Evolutionary conservation across 2,329 filamentous ascomycete genomes (phyloP).

Genomic region (Alternaria burnsii): DNA sequence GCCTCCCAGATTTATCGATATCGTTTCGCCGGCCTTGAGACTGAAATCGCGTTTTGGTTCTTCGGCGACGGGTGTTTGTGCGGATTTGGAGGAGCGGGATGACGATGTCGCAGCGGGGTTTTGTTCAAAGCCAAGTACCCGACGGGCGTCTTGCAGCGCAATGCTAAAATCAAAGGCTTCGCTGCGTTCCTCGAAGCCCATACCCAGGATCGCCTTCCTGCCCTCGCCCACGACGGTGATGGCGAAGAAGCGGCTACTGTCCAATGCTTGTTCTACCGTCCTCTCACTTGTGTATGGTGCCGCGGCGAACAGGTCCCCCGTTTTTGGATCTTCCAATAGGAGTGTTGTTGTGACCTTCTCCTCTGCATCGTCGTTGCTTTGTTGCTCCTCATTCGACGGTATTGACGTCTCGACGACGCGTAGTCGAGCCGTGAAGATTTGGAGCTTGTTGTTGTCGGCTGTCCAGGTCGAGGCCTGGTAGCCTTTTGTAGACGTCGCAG

Average conservation of each 20-base stretch:
- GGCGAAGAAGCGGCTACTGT: conserved; percentile 86
- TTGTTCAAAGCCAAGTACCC: conserved; percentile 69
- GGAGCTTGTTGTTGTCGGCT: conserved; percentile 67
- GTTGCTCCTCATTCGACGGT: conserved; percentile 40
- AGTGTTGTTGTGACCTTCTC: conserved; percentile 75
- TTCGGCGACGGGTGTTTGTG: conserved; percentile 44
- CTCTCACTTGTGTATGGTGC: conserved; percentile 74
- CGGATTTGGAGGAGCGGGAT: conserved; percentile 5
- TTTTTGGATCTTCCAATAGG: conserved; percentile 77
- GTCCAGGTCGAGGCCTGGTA: conserved; percentile 84
- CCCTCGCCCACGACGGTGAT: conserved; percentile 79
- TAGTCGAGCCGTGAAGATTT: conserved; percentile 86
- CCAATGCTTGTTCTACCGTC: conserved; percentile 78
- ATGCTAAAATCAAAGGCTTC: conserved; percentile 89
- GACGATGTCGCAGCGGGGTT: conserved; percentile 37
- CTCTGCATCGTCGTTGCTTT: conserved; percentile 49
- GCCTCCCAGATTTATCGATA: conserved; percentile 78
- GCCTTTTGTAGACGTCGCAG: conserved; percentile 78
- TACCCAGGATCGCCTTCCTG: conserved; percentile 79
- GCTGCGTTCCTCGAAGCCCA: conserved; percentile 86
- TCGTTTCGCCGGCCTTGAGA: conserved; percentile 88
- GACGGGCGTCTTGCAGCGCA: conserved; percentile 78
- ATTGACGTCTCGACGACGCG: conserved; percentile 80
- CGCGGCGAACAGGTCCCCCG: conserved; percentile 81
- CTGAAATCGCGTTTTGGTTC: conserved; percentile 77